Evolutionary conservation across 768 basidiomycete genomes (phyloP).

Genomic region (Brasilioporus rufonigricans): DNA sequence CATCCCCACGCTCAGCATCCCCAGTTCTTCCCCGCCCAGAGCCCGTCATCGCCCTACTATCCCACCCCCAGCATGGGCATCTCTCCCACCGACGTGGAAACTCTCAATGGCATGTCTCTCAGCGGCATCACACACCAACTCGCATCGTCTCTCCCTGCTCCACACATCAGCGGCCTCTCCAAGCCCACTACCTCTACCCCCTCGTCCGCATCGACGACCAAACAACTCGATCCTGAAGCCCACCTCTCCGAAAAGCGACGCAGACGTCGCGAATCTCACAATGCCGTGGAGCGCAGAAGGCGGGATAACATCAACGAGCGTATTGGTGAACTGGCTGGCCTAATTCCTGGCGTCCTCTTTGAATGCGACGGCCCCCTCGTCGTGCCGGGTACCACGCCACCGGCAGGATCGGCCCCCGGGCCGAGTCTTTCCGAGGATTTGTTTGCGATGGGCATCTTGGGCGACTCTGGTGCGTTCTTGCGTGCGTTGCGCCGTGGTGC

Average conservation of each 20-base stretch:
- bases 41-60: slow-evolving; percentile 32
- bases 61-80: slow-evolving; percentile 24
- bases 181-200: slow-evolving; percentile 10
- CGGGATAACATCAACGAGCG: slow-evolving; percentile 96
- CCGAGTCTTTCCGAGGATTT: slow-evolving; percentile 18
- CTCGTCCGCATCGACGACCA: slow-evolving; percentile 3
- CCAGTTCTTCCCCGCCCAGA: slow-evolving; percentile 26
- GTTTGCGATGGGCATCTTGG: slow-evolving; percentile 19
- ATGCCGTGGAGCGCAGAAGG: slow-evolving; percentile 85
- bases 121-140: slow-evolving; percentile 21
- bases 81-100: slow-evolving; percentile 26
- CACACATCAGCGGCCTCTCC: slow-evolving; percentile 10
- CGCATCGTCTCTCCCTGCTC: slow-evolving; percentile 16
- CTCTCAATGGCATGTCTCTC: slow-evolving; percentile 21
- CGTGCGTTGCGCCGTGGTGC: background rate
- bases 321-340: slow-evolving; percentile 83
- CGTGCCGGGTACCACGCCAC: slow-evolving; percentile 14
- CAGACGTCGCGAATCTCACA: slow-evolving; percentile 81
- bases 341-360: slow-evolving; percentile 85
- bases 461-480: slow-evolving; percentile 20
- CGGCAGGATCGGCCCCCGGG: slow-evolving; percentile 8
- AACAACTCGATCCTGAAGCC: slow-evolving; percentile 22
- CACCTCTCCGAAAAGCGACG: slow-evolving; percentile 79
- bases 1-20: slow-evolving; percentile 25
- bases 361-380: slow-evolving; percentile 45